phyloP scores from a whole-genome alignment of 345 rosid genomes.

The Euclidium syriacum region DNA sequence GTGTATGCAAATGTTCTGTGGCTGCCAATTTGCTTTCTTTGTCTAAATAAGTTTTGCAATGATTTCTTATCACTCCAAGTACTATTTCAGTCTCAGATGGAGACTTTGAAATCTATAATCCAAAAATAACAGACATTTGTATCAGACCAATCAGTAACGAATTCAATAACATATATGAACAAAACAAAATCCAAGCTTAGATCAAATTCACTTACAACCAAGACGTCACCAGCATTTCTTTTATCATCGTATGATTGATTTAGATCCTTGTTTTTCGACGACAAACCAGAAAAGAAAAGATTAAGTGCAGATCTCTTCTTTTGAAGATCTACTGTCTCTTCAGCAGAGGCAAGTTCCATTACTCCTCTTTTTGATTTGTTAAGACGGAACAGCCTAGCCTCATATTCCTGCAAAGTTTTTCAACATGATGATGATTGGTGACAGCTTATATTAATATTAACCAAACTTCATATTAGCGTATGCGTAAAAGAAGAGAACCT shows the following conservation, averaged over 20 bases:
- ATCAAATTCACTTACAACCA: slow-evolving; percentile 58
- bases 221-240: slow-evolving; percentile 60
- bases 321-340: slow-evolving; percentile 69
- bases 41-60: slow-evolving; percentile 60
- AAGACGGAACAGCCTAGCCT: slow-evolving; percentile 85
- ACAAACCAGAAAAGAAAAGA: slow-evolving; percentile 72
- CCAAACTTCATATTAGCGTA: slow-evolving; percentile 6
- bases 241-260: slow-evolving; percentile 32
- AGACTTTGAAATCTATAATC: slow-evolving; percentile 65
- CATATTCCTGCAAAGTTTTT: slow-evolving; percentile 55
- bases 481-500: slow-evolving; percentile 42
- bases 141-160: neutral
- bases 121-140: neutral
- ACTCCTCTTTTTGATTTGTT: slow-evolving; percentile 61
- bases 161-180: neutral
- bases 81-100: slow-evolving; percentile 84
- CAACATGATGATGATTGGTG: slow-evolving; percentile 8
- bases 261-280: slow-evolving; percentile 41
- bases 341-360: slow-evolving; percentile 72
- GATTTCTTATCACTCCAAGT: slow-evolving; percentile 81
- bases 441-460: neutral
- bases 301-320: slow-evolving; percentile 76
- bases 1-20: slow-evolving; percentile 61
- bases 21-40: slow-evolving; percentile 53
- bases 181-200: slow-evolving; percentile 13